A percentile compares a stretch with the other conserved stretches of the same genome.
Conservation (phyloP, 495 filamentous ascomycete species). For the Glonium stellatum region DNA sequence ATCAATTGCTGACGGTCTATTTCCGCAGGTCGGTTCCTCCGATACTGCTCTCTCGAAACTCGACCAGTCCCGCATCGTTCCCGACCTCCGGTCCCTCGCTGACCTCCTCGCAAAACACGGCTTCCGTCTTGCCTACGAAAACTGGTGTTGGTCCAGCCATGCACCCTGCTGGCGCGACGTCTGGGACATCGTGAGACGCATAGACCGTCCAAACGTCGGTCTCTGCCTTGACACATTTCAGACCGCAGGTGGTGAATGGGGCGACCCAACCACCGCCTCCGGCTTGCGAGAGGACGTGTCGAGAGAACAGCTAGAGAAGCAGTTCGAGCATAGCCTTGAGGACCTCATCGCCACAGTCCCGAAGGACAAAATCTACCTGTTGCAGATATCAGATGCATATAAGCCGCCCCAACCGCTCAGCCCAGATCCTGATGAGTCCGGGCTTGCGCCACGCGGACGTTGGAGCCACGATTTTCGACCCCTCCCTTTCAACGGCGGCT, state of each 20-base stretch:
- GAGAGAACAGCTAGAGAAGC: conserved; percentile 41
- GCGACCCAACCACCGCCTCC: conserved; percentile 60
- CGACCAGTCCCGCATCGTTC: conserved; percentile 45
- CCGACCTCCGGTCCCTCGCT: conserved; percentile 57
- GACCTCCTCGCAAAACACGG: conserved; percentile 53
- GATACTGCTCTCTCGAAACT: conserved; percentile 50
- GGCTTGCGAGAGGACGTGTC: conserved; percentile 48
- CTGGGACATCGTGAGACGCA: conserved; percentile 58
- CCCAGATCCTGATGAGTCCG: conserved; percentile 40
- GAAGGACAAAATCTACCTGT: conserved; percentile 63
- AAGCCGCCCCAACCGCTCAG: conserved; percentile 48
- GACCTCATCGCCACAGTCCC: conserved; percentile 52
- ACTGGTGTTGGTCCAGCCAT: conserved; percentile 77
- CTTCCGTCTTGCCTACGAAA: conserved; percentile 67
- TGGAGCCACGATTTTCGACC: conserved; percentile 72
- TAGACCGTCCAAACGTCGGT: conserved; percentile 60
- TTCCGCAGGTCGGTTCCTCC: conserved; percentile 56
- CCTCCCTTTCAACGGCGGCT: conserved; percentile 64
- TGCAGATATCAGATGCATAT: conserved; percentile 79
- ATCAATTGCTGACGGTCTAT: neutral
- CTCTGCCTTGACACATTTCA: conserved; percentile 82
- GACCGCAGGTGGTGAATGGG: conserved; percentile 67
- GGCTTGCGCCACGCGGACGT: conserved; percentile 50
- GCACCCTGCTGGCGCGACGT: conserved; percentile 62
- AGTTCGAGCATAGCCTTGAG: conserved; percentile 48